A percentile compares a stretch with the other conserved stretches of the same genome.
phyloP scores from a whole-genome alignment of 2,329 filamentous ascomycete genomes.

The Aureobasidium sp. region DNA sequence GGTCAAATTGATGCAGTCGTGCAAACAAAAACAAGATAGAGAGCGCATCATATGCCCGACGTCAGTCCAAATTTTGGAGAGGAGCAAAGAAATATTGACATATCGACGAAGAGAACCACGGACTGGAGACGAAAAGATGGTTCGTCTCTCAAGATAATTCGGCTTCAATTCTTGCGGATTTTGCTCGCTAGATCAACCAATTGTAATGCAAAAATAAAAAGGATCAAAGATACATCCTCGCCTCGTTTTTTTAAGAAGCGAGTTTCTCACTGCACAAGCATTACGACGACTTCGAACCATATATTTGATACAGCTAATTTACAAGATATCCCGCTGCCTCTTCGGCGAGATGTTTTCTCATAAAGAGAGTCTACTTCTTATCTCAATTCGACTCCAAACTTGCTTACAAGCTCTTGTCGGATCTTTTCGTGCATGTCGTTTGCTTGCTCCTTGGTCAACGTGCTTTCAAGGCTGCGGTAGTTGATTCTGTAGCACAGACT shows the following conservation, averaged over 20 bases:
- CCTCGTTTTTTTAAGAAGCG: background rate
- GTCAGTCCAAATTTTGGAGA: background rate
- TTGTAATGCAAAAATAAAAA: conserved; percentile 7
- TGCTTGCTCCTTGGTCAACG: conserved; percentile 74
- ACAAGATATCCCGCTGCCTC: background rate
- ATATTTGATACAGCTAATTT: conserved; percentile 14
- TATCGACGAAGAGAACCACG: background rate
- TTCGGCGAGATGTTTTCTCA: background rate
- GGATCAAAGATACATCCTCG: conserved; percentile 4
- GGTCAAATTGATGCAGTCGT: background rate
- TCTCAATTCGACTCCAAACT: conserved; percentile 73
- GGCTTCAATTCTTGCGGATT: background rate
- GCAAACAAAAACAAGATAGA: background rate
- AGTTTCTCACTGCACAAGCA: background rate
- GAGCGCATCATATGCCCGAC: background rate
- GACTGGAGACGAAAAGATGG: background rate
- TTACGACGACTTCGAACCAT: background rate
- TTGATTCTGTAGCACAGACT: conserved; percentile 91
- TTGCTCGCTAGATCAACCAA: conserved; percentile 13
- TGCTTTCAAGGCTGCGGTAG: conserved; percentile 87
- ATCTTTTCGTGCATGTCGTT: conserved; percentile 70
- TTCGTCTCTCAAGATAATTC: background rate
- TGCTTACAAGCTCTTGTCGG: conserved; percentile 55
- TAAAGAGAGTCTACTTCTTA: conserved; percentile 28
- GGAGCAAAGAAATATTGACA: background rate